Percentiles rank a stretch among this genome's conserved stretches.
phyloP scores from a whole-genome alignment of 768 basidiomycete genomes.

The Melanogaster broomeanus region DNA sequence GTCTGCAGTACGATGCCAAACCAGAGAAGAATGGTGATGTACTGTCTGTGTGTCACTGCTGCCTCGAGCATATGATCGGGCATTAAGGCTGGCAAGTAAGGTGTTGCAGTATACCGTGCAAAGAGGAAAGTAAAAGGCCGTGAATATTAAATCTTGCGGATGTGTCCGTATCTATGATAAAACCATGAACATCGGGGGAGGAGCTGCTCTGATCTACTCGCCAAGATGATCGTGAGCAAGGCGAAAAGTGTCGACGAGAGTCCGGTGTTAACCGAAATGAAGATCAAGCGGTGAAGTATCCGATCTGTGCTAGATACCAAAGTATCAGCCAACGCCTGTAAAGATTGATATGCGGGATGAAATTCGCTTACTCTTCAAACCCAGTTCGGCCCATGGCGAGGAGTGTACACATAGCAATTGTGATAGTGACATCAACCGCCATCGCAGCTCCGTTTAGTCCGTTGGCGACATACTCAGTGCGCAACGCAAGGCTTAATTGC shows the following conservation, averaged over 20 bases:
- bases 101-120: conserved; percentile 37
- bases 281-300: conserved; percentile 23
- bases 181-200: conserved; percentile 12
- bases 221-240: conserved; percentile 18
- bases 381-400: too few relatives aligned
- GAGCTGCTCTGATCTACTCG: conserved; percentile 2
- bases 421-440: conserved; percentile 19
- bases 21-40: too few relatives aligned
- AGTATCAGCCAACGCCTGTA: neutral
- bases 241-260: conserved; percentile 24
- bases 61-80: conserved; percentile 20
- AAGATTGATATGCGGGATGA: neutral
- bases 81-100: conserved; percentile 34
- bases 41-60: too few relatives aligned
- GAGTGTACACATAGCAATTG: too few relatives aligned
- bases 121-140: conserved; percentile 31
- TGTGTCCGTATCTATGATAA: too few relatives aligned
- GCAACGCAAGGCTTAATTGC: too few relatives aligned
- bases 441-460: conserved; percentile 13
- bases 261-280: conserved; percentile 26
- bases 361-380: conserved; percentile 15
- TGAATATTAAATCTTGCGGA: too few relatives aligned
- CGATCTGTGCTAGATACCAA: conserved; percentile 20
- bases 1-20: too few relatives aligned
- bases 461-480: conserved; percentile 12